These are phyloP conservation scores for Neofusicoccum cordaticola DNA, from an alignment of 2,329 filamentous ascomycete genomes.

Conservation along the genomic window DNA sequence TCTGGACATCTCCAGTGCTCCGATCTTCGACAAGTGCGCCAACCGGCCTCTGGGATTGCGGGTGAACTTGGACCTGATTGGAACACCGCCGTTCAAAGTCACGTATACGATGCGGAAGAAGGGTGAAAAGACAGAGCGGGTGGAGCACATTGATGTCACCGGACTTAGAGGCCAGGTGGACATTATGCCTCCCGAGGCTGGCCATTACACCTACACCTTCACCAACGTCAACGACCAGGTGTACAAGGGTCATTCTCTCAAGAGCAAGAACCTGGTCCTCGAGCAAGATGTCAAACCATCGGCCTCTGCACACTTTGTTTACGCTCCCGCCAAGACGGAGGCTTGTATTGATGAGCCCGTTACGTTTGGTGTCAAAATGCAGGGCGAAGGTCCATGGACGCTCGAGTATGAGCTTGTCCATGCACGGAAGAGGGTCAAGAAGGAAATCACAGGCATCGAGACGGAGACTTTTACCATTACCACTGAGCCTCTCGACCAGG, in stretches of 20 bases:
- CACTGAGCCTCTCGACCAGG: slow-evolving; percentile 70
- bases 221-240: slow-evolving; percentile 76
- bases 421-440: slow-evolving; percentile 76
- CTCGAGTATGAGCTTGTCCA: slow-evolving; percentile 92
- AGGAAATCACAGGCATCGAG: slow-evolving; percentile 63
- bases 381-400: slow-evolving; percentile 82
- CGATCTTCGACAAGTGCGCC: slow-evolving; percentile 91
- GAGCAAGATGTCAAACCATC: slow-evolving; percentile 93
- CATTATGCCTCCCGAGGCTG: slow-evolving; percentile 75
- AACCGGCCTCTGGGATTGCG: slow-evolving; percentile 88
- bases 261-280: slow-evolving; percentile 54
- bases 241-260: slow-evolving; percentile 65
- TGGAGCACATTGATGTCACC: slow-evolving; percentile 58
- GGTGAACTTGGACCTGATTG: slow-evolving; percentile 84
- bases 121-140: slow-evolving; percentile 53
- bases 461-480: slow-evolving; percentile 65
- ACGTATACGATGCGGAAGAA: slow-evolving; percentile 69
- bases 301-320: slow-evolving; percentile 70
- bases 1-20: slow-evolving; percentile 69
- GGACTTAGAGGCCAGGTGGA: slow-evolving; percentile 80
- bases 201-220: slow-evolving; percentile 85
- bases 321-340: slow-evolving; percentile 55
- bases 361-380: slow-evolving; percentile 69
- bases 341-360: slow-evolving; percentile 82
- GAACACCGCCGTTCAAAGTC: slow-evolving; percentile 87